Percentiles rank a stretch among this genome's conserved stretches.
Conservation (phyloP, 2,329 filamentous ascomycete genomes). For the Fusarium albidum region DNA sequence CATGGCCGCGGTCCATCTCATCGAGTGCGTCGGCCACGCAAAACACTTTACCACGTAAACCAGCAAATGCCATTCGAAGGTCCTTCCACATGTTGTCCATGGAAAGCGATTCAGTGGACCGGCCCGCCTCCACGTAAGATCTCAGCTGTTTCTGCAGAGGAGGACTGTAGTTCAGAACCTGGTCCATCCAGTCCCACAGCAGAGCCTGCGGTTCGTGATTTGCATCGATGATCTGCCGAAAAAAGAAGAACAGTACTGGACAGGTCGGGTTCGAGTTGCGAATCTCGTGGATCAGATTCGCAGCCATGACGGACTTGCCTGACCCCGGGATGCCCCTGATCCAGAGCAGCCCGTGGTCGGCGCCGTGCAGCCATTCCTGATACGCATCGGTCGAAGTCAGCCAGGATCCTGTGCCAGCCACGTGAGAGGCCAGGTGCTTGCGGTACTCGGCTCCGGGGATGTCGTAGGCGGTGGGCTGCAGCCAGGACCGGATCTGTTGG, state of each 20-base stretch:
- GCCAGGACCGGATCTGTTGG: constrained; percentile 23
- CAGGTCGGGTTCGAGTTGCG: background rate
- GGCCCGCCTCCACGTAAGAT: background rate
- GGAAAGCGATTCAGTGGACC: constrained; percentile 4
- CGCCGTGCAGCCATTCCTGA: constrained; percentile 10
- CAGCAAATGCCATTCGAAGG: constrained; percentile 35
- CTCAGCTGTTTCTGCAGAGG: constrained; percentile 40
- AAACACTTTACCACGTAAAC: constrained; percentile 41
- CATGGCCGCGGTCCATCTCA: constrained; percentile 53
- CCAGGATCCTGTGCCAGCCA: constrained; percentile 24
- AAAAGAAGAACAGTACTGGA: constrained; percentile 51
- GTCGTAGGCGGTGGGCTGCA: constrained; percentile 21
- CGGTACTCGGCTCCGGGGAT: constrained; percentile 23
- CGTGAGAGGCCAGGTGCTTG: constrained; percentile 19
- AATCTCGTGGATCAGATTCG: constrained; percentile 32
- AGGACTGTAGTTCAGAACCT: constrained; percentile 43
- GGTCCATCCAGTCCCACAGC: constrained; percentile 47
- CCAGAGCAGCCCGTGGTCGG: constrained; percentile 22
- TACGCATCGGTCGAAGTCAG: constrained; percentile 8
- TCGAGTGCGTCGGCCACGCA: constrained; percentile 55
- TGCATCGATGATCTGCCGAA: constrained; percentile 48
- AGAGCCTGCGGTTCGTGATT: constrained; percentile 44
- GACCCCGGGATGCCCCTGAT: constrained; percentile 47
- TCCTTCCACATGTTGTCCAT: constrained; percentile 42
- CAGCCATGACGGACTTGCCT: constrained; percentile 49